phyloP scores from a whole-genome alignment of 257 asterid genomes.

The Gardenia jasminoides region DNA sequence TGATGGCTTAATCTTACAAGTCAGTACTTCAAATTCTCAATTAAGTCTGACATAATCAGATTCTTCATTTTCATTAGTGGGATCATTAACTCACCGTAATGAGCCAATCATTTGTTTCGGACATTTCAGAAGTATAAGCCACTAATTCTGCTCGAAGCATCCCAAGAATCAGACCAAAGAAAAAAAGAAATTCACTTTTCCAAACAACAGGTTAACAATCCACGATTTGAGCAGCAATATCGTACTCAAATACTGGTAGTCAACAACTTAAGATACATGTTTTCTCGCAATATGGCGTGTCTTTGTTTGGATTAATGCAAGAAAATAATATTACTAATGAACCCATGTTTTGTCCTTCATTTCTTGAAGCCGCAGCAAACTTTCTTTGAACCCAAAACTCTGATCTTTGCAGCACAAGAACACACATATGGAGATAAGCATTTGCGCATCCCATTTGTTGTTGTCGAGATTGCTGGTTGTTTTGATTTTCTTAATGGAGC shows the following conservation, averaged over 20 bases:
- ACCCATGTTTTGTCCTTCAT: background rate
- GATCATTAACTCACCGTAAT: background rate
- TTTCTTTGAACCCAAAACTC: background rate
- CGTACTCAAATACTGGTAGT: background rate
- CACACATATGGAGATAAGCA: background rate
- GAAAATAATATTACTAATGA: background rate
- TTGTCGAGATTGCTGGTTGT: background rate
- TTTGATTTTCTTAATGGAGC: background rate
- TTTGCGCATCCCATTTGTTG: background rate
- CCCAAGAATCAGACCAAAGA: background rate
- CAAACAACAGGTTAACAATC: background rate
- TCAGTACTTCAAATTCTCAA: background rate
- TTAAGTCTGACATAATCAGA: background rate
- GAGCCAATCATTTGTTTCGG: background rate
- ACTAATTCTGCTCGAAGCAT: background rate
- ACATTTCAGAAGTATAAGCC: background rate
- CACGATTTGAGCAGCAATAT: background rate
- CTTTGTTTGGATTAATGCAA: background rate
- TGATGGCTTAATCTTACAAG: background rate
- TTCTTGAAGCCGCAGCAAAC: background rate
- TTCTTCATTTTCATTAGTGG: background rate
- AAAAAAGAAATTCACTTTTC: background rate
- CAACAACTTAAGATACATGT: background rate
- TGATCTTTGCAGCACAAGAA: background rate
- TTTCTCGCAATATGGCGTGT: background rate